phyloP scores from a whole-genome alignment of 139 green algal species.

The Spirogloea muscicola region DNA sequence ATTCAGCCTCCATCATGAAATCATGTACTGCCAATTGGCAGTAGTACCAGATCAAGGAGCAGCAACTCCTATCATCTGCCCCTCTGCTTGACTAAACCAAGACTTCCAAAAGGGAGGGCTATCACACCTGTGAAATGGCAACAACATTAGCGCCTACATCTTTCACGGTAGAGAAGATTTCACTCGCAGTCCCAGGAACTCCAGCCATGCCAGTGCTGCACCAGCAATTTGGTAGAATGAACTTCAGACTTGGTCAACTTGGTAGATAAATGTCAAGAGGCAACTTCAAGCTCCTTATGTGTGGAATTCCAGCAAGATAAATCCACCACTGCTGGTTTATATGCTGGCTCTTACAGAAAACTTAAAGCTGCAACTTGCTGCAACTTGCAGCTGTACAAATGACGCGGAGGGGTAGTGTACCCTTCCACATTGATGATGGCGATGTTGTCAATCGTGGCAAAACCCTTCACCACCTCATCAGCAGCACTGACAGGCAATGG shows the following conservation, averaged over 20 bases:
- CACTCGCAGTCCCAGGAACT: conserved; percentile 83
- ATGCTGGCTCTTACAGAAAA: not conserved
- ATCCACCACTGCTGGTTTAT: too few species aligned
- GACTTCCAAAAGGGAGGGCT: not conserved
- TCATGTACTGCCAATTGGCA: too few species aligned
- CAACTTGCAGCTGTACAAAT: too few species aligned
- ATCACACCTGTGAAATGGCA: conserved; percentile 79
- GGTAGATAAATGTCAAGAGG: not conserved
- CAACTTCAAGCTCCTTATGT: too few species aligned
- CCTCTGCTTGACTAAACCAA: too few species aligned
- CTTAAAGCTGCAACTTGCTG: not conserved
- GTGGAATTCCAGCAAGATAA: too few species aligned
- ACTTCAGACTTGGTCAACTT: not conserved
- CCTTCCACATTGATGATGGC: conserved; percentile 91
- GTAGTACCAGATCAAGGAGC: not conserved
- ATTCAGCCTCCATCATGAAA: too few species aligned
- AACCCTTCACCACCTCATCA: conserved; percentile 78
- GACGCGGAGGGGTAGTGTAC: conserved; percentile 9
- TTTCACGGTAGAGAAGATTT: conserved; percentile 81
- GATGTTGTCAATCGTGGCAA: conserved; percentile 94
- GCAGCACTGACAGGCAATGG: not conserved
- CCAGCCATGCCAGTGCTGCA: conserved; percentile 88
- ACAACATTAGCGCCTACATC: conserved; percentile 92
- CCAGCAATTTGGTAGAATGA: not conserved
- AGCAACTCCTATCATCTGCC: not conserved